Base-by-base conservation (phyloP, 768 basidiomycete species). In the Porphyrellus cyaneotinctus region DNA sequence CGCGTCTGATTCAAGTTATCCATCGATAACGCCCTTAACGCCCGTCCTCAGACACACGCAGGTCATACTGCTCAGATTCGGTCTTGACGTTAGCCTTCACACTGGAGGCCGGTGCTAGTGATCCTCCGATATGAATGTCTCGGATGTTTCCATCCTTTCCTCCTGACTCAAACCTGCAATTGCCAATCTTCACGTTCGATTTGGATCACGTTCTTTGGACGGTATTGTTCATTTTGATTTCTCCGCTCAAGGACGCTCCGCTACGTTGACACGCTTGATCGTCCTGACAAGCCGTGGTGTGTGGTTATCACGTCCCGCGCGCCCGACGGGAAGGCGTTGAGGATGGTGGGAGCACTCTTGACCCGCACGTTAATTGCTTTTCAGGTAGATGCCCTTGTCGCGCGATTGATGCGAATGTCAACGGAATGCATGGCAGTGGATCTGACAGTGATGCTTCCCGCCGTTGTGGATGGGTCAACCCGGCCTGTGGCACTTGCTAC, bases 81-180 rank as follows among this genome's bases (percentile, higher is more conserved):
- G 7, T 41, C 24, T 38, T n/a, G 41, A 41, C 47, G 22, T 22
- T 30, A 13, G 22, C 39, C 7, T 26, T 26, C 12, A 31, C 28
- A 6, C 10, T 12, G 13, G 12, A 20, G 22, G 2, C 18, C 10
- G 24, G 30, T 44, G 58, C 18, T 9, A 32, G 30, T 44, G 58
- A 59, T 59, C 36, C 14, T 43, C 58, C 53, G 58, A 59, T 59
- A 60, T 60, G 50, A 49, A 5, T n/a, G 12, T 11, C 30, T 45
- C 23, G 4, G 37, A 11, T 7, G 28, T 33, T n/a, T 9, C 24
- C 36, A 10, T 10, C 4, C n/a, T 20, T 37, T 26, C 41, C 12
- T 37, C 20, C 33, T 45, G 26, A 49, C 39, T 31, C 11, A 10
- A 28, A 43, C 45, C 7, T 18, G 23, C 12, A 36, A 60, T 53